These are phyloP conservation scores for Nidularia pulvinata DNA, from an alignment of 768 basidiomycete species.

Conservation along the genomic window DNA sequence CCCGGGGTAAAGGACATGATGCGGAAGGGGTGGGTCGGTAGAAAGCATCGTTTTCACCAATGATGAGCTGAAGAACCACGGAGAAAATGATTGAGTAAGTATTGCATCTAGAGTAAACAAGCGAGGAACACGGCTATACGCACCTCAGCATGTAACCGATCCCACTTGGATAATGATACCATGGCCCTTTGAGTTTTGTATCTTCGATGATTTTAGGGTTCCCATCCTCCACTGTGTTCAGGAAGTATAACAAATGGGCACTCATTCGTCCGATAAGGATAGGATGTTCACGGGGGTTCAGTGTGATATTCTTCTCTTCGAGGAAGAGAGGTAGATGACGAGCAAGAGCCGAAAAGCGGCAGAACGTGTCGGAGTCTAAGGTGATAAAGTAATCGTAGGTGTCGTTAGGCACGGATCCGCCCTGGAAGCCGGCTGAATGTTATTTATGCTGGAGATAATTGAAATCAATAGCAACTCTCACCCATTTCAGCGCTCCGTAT, in stretches of 20 bases:
- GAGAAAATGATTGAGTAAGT: too few species aligned
- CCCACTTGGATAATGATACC: neutral
- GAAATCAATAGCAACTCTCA: neutral
- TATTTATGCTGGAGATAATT: neutral
- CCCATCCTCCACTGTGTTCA: neutral
- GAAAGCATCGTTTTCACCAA: neutral
- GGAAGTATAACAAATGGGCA: neutral
- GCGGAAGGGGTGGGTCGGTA: neutral
- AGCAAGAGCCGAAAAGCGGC: neutral
- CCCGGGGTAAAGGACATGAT: neutral
- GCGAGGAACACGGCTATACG: neutral
- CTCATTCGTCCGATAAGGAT: neutral
- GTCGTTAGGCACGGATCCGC: neutral
- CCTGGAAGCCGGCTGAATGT: too few species aligned
- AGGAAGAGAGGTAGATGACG: neutral
- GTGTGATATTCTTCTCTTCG: neutral
- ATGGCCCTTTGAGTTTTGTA: neutral
- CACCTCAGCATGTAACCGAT: neutral
- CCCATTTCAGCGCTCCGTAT: neutral
- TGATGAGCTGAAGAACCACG: neutral
- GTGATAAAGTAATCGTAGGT: neutral
- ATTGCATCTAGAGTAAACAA: neutral
- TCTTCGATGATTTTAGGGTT: neutral
- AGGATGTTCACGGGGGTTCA: neutral
- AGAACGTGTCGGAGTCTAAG: neutral